Base-by-base conservation (phyloP, 768 basidiomycete species). In the Lentinula lateritia region DNA sequence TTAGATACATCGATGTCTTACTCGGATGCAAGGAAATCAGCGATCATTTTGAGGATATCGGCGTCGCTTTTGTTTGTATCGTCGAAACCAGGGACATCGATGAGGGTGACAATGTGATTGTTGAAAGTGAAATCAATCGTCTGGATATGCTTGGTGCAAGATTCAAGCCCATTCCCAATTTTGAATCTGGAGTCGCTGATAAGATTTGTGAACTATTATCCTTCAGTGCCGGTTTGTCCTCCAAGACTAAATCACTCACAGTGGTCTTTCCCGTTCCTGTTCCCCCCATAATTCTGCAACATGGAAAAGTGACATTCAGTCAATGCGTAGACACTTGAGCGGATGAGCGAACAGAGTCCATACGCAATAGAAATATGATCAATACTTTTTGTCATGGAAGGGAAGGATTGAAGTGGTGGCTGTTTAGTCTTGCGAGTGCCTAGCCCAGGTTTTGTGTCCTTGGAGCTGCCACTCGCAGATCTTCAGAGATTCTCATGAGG, bases 21-120 rank as follows among this genome's bases (percentile, higher is more conserved):
- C 70, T 59, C 52, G 36, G 43, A 52, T 8, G 66, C 39, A 18
- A 71, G 53, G 57, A 65, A 71, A 18, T 34, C 38, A 8, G 66
- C 64, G 39, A 79, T 76, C 65, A 72, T 70, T 56, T 69, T 71
- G 55, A 77, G 68, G 46, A 77, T 63, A 18, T 77, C 74, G 9
- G 71, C 71, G 39, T 76, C 77, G 18, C 65, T 70, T 48, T 68
- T 66, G 3, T 50, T 60, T 1, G 73, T 74, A 63, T 79, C 78
- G 43, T 79, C 80, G 45, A 80, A 80, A 7, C 80, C 79, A 0
- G 79, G 79, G 0, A 79, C 81, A 54, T 80, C 78, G 18, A 81
- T 69, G 42, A 80, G 64, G 2, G 65, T 72, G 34, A 78, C 69
- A 5, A 50, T 54, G 16, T 60, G 62, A 20, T 69, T 72, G 38